phyloP scores from a whole-genome alignment of 108 stramenopile species.

The Mayamaea pseudoterrestris region DNA sequence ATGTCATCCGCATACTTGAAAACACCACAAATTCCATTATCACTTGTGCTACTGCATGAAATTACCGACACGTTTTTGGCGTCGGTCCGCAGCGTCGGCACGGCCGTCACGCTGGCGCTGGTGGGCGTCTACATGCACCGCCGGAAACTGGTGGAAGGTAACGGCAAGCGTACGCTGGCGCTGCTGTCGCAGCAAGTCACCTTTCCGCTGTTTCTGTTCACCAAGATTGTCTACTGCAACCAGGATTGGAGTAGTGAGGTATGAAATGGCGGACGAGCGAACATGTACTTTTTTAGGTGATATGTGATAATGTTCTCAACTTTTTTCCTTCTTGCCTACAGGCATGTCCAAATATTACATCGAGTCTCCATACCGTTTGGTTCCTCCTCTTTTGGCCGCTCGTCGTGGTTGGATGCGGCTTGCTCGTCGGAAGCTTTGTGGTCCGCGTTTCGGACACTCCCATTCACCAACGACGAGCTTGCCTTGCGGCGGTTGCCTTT shows the following conservation, averaged over 20 bases:
- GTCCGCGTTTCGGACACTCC: slow-evolving; percentile 41
- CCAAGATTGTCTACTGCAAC: slow-evolving; percentile 81
- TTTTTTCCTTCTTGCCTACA: no score
- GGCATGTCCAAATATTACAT: slow-evolving; percentile 59
- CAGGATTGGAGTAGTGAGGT: slow-evolving; percentile 35
- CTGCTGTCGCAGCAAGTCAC: slow-evolving; percentile 72
- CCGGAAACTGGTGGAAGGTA: slow-evolving; percentile 36
- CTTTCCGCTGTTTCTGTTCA: slow-evolving; percentile 76
- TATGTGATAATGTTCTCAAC: no score
- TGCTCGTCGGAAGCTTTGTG: slow-evolving; percentile 45
- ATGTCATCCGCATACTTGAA: neutral
- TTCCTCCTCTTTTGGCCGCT: slow-evolving; percentile 63
- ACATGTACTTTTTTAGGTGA: no score
- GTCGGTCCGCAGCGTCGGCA: slow-evolving; percentile 57
- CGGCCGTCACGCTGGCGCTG: slow-evolving; percentile 57
- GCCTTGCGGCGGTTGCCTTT: slow-evolving; percentile 64
- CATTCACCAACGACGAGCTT: slow-evolving; percentile 20
- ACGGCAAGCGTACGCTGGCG: slow-evolving; percentile 64
- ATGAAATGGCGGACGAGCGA: no score
- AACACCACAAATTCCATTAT: neutral
- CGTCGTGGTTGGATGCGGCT: slow-evolving; percentile 46
- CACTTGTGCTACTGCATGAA: neutral
- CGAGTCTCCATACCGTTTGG: slow-evolving; percentile 48
- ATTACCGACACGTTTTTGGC: slow-evolving; percentile 39
- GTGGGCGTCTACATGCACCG: slow-evolving; percentile 67